These are phyloP conservation scores for Wolfiporia cocos DNA, from an alignment of 1,284 basidiomycete species.

Conservation along the genomic window DNA sequence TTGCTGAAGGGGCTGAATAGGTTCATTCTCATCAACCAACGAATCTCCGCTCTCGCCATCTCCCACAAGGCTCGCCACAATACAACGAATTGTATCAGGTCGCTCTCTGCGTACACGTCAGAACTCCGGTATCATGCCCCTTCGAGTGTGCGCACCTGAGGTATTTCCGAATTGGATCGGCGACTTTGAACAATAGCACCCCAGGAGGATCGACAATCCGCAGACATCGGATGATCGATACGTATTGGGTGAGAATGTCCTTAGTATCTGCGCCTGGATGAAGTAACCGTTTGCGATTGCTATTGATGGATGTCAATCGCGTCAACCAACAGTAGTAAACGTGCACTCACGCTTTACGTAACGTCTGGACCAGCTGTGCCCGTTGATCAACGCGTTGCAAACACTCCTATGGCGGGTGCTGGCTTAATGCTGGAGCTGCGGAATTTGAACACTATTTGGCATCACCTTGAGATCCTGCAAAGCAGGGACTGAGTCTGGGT, in stretches of 20 bases:
- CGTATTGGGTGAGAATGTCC: slow-evolving; percentile 88
- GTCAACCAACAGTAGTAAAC: not conserved
- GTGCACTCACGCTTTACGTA: slow-evolving; percentile 60
- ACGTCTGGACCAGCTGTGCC: slow-evolving; percentile 56
- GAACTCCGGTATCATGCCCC: not conserved
- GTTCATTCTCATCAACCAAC: slow-evolving; percentile 74
- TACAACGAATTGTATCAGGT: slow-evolving; percentile 87
- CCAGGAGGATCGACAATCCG: slow-evolving; percentile 90
- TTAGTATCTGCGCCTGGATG: slow-evolving; percentile 97
- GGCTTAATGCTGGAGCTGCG: no score
- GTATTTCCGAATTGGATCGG: slow-evolving; percentile 85
- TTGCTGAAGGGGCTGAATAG: slow-evolving; percentile 67
- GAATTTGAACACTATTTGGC: no score
- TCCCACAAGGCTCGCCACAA: slow-evolving; percentile 87
- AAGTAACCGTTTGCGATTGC: slow-evolving; percentile 81
- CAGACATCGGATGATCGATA: slow-evolving; percentile 90
- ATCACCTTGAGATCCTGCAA: slow-evolving; percentile 86
- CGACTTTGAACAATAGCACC: slow-evolving; percentile 87
- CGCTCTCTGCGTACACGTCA: slow-evolving; percentile 51
- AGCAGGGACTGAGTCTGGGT: slow-evolving; percentile 82
- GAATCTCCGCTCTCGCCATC: slow-evolving; percentile 80
- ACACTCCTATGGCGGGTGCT: slow-evolving; percentile 53
- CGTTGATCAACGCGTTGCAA: slow-evolving; percentile 76
- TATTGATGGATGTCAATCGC: slow-evolving; percentile 24
- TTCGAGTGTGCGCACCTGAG: slow-evolving; percentile 42